Evolutionary conservation across 805 yeast species (phyloP).

Genomic region (Tetrapisispora iriomotensis): DNA sequence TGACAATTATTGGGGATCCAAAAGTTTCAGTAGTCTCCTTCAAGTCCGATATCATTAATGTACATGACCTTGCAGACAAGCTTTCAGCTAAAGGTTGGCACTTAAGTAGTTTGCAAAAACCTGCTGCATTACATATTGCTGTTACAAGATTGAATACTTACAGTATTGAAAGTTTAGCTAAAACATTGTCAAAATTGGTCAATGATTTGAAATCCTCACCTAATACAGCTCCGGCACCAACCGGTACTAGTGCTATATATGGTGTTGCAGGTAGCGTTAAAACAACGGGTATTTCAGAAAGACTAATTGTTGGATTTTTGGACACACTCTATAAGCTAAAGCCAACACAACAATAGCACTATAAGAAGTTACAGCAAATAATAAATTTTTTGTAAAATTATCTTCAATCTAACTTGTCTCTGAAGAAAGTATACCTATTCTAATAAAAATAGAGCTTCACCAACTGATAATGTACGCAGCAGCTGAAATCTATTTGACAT

Average conservation of each 20-base stretch:
- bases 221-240: slow-evolving; percentile 24
- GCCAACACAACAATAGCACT: slow-evolving; percentile 10
- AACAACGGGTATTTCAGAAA: slow-evolving; percentile 77
- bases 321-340: slow-evolving; percentile 63
- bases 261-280: slow-evolving; percentile 92
- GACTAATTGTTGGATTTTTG: slow-evolving; percentile 66
- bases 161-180: slow-evolving; percentile 49
- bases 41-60: slow-evolving; percentile 48
- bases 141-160: slow-evolving; percentile 62
- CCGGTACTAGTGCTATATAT: slow-evolving; percentile 79
- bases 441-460: too few species aligned
- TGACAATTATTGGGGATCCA: slow-evolving; percentile 80
- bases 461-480: too few species aligned
- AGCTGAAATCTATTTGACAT: too few species aligned
- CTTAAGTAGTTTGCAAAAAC: slow-evolving; percentile 73
- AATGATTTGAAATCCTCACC: slow-evolving; percentile 31
- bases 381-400: neutral
- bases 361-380: too few species aligned
- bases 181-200: slow-evolving; percentile 40
- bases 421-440: too few species aligned
- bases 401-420: too few species aligned
- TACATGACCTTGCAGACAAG: slow-evolving; percentile 71
- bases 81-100: slow-evolving; percentile 66
- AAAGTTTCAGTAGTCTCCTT: slow-evolving; percentile 73
- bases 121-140: slow-evolving; percentile 87